Evolutionary conservation across 2,329 filamentous ascomycete genomes (phyloP).

Genomic region (Tolypocladium amazonense): DNA sequence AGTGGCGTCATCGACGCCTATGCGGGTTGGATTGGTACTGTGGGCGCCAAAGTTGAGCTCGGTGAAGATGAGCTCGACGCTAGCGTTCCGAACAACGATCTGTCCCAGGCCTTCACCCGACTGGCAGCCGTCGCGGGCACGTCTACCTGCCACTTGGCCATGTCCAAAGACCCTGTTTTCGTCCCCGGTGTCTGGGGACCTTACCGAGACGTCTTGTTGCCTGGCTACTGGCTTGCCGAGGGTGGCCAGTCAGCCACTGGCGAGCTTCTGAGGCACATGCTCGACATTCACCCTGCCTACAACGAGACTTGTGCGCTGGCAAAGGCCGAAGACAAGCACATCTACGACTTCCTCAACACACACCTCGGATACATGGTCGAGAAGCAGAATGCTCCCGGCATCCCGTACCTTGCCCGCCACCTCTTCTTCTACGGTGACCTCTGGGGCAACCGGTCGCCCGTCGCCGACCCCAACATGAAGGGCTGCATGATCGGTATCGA

Average conservation of each 20-base stretch:
- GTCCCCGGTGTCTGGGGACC: conserved; percentile 95
- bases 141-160: conserved; percentile 92
- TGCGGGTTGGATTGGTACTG: conserved; percentile 96
- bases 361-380: conserved; percentile 70
- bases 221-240: conserved; percentile 93
- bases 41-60: conserved; percentile 88
- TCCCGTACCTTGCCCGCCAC: conserved; percentile 82
- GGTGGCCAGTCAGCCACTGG: conserved; percentile 95
- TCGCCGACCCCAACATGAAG: conserved; percentile 89
- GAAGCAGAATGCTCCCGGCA: conserved; percentile 57
- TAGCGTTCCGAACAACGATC: conserved; percentile 64
- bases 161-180: conserved; percentile 89
- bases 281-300: conserved; percentile 90
- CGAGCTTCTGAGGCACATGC: conserved; percentile 84
- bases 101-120: conserved; percentile 86
- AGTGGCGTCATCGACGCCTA: conserved; percentile 98
- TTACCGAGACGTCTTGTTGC: conserved; percentile 87
- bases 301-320: conserved; percentile 69
- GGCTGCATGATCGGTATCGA: conserved; percentile 80
- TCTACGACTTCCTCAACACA: conserved; percentile 90
- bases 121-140: conserved; percentile 92
- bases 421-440: conserved; percentile 98
- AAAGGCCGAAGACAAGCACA: conserved; percentile 72
- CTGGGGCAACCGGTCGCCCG: conserved; percentile 90
- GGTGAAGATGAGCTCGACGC: conserved; percentile 54